phyloP scores from a whole-genome alignment of 139 green algal genomes.

The Mesotaenium endlicherianum region DNA sequence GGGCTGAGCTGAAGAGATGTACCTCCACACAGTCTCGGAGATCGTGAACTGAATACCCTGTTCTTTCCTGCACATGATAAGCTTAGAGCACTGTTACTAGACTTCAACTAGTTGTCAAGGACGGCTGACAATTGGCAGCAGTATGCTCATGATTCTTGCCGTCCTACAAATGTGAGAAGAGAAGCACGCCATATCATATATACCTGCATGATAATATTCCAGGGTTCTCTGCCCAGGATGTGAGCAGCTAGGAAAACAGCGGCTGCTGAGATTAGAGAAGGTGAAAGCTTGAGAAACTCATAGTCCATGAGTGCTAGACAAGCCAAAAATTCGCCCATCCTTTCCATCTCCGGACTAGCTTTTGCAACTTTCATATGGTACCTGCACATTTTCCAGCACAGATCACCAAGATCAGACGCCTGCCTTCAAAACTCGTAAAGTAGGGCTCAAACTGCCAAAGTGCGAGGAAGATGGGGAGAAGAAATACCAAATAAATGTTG shows the following conservation, averaged over 20 bases:
- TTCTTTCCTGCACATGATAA: too few relatives aligned
- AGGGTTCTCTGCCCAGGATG: background rate
- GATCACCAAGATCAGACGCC: background rate
- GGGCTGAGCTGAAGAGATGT: too few relatives aligned
- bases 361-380: constrained; percentile 2
- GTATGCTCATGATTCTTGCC: too few relatives aligned
- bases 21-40: too few relatives aligned
- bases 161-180: too few relatives aligned
- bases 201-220: background rate
- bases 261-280: constrained; percentile 25
- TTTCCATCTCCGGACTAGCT: background rate
- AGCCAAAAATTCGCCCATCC: constrained; percentile 17
- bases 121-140: too few relatives aligned
- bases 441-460: background rate
- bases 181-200: too few relatives aligned
- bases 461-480: background rate
- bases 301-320: constrained; percentile 34
- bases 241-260: constrained; percentile 20
- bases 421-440: background rate
- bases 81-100: too few relatives aligned
- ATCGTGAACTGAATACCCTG: too few relatives aligned
- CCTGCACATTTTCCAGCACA: background rate
- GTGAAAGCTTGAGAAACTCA: constrained; percentile 18
- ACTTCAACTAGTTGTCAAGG: too few relatives aligned
- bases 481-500: constrained; percentile 38